These are phyloP conservation scores for Claviceps sp. DNA, from an alignment of 2,329 filamentous ascomycete species.

Conservation along the genomic window DNA sequence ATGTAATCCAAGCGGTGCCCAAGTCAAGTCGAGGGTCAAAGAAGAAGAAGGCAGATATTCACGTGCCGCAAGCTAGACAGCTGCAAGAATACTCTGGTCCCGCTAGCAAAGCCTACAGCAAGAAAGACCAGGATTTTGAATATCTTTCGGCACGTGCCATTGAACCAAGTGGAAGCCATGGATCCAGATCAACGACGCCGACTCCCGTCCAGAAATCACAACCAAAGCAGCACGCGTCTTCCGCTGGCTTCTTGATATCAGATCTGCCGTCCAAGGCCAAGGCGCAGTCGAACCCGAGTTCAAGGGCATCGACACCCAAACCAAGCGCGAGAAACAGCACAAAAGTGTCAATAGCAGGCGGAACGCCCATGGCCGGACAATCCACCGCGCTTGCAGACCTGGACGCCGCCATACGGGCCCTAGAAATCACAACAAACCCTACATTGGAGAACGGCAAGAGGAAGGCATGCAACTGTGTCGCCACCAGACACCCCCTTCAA, in stretches of 20 bases:
- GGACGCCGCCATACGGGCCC: slow-evolving; percentile 69
- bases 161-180: slow-evolving; percentile 23
- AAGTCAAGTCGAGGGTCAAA: slow-evolving; percentile 32
- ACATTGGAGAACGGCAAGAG: slow-evolving; percentile 41
- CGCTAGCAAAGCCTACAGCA: slow-evolving; percentile 58
- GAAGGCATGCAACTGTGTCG: slow-evolving; percentile 77
- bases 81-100: slow-evolving; percentile 49
- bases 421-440: slow-evolving; percentile 89
- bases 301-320: slow-evolving; percentile 41
- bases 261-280: slow-evolving; percentile 51
- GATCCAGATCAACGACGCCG: slow-evolving; percentile 24
- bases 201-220: slow-evolving; percentile 18
- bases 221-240: slow-evolving; percentile 39
- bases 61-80: slow-evolving; percentile 49
- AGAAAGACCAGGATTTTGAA: slow-evolving; percentile 55
- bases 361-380: slow-evolving; percentile 69
- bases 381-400: slow-evolving; percentile 59
- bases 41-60: slow-evolving; percentile 48
- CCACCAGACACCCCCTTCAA: slow-evolving; percentile 73
- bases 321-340: slow-evolving; percentile 36
- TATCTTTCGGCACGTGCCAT: slow-evolving; percentile 49
- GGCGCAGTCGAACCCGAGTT: slow-evolving; percentile 36
- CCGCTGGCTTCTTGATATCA: slow-evolving; percentile 68
- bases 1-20: slow-evolving; percentile 30
- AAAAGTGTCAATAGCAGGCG: slow-evolving; percentile 62